Base-by-base conservation (phyloP, 345 rosid genomes). In the Iberis pinnata region DNA sequence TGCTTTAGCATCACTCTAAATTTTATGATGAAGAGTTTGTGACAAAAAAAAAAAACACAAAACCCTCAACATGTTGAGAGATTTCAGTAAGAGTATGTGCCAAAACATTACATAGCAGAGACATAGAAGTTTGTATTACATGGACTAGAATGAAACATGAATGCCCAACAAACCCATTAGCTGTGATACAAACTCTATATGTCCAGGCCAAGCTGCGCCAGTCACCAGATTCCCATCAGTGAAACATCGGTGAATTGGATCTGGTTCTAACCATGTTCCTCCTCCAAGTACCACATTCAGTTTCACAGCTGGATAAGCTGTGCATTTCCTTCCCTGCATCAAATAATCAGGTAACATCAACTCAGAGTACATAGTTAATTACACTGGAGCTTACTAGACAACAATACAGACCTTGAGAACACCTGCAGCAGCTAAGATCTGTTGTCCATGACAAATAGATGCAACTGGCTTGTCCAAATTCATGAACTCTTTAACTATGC, bases 151-250 rank as follows among this genome's bases (percentile, higher is more conserved):
- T 5, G 72, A 62, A 50, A 89, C 90, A 15, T 55, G 58, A 48
- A 89, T 73, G 13, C 78, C 82, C 1, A 86, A 81, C 74, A 86
- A 75, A 7, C 56, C 65, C 95, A 86, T 86, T 36, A 89, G 63
- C 53, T 82, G 86, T 13, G 85, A 76, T 26, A 89, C 73, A 72
- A 86, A 86, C 71, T 84, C 75, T 1, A 94, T 95, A 45, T 86
- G 97, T 18, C 94, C 95, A 1, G 86, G 94, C 90, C 95, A 89
- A 35, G 94, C 95, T 4, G 95, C 95, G 17, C 95, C 94, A 2
- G 90, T 86, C 19, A 89, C 85, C 66, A 89, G 74, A 61, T 89
- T 89, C 39, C 82, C 95, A 16, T 89, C 87, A 0, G 88, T 89
- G 77, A 67, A 89, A 68, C 95, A 89, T 19, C 82, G 68, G 59